Percentiles rank a stretch among this genome's conserved stretches.
These are phyloP conservation scores for Mycena haematopus DNA, from an alignment of 768 basidiomycete genomes.

Conservation along the genomic window DNA sequence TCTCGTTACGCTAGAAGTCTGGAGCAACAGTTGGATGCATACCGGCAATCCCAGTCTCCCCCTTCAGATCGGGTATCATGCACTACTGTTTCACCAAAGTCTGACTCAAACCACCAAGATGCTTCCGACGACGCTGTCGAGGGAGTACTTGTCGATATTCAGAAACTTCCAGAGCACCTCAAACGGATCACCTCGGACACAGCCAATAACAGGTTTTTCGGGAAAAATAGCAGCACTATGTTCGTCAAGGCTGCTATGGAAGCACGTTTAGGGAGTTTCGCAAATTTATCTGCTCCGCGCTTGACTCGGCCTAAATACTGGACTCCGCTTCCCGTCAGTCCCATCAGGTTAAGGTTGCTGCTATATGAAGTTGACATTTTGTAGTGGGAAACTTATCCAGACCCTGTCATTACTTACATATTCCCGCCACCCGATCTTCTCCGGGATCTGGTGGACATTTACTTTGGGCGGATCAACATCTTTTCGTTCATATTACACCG, in stretches of 20 bases:
- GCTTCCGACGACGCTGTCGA: neutral
- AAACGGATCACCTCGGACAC: slow-evolving; percentile 8
- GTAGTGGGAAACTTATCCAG: slow-evolving; percentile 19
- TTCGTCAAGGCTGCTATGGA: slow-evolving; percentile 13
- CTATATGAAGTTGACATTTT: neutral
- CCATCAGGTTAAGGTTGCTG: too few relatives aligned
- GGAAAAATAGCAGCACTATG: slow-evolving; percentile 20
- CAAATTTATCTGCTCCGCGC: neutral
- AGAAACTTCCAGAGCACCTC: slow-evolving; percentile 23
- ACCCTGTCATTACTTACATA: neutral
- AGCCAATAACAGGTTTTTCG: slow-evolving; percentile 19
- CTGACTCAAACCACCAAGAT: slow-evolving; percentile 1
- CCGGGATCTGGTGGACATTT: slow-evolving; percentile 51
- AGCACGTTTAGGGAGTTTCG: neutral
- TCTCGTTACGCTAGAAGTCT: slow-evolving; percentile 25
- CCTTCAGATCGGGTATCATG: slow-evolving; percentile 3
- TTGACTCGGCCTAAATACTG: slow-evolving; percentile 15
- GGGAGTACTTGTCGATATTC: slow-evolving; percentile 11
- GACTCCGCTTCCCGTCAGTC: slow-evolving; percentile 15
- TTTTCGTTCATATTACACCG: slow-evolving; percentile 57
- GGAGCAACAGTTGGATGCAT: slow-evolving; percentile 12
- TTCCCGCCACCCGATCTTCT: slow-evolving; percentile 40
- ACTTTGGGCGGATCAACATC: slow-evolving; percentile 51
- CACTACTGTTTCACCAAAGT: slow-evolving; percentile 4
- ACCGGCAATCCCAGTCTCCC: slow-evolving; percentile 12